phyloP scores from a whole-genome alignment of 805 yeast species.

The Tetrapisispora iriomotensis region DNA sequence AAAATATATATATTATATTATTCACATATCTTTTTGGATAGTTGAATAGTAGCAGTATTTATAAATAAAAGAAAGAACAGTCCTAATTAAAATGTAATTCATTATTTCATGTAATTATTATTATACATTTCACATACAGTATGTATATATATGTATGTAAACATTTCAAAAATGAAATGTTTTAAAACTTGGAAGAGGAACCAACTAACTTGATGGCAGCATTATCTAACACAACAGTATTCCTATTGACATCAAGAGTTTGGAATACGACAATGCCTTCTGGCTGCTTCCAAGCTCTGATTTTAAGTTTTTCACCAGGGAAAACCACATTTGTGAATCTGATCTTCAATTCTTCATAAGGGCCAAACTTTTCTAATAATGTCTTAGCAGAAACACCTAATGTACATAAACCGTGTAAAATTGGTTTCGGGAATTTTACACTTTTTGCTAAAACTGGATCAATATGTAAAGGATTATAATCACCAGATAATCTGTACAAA shows the following conservation, averaged over 20 bases:
- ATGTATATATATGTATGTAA: neutral
- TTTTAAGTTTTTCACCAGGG: constrained; percentile 84
- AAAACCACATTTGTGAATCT: constrained; percentile 86
- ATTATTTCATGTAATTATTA: too few relatives aligned
- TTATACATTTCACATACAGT: neutral
- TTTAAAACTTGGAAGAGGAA: constrained; percentile 25
- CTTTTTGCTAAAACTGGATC: constrained; percentile 86
- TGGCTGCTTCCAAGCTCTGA: constrained; percentile 77
- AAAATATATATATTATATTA: too few relatives aligned
- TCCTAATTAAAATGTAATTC: too few relatives aligned
- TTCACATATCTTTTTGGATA: too few relatives aligned
- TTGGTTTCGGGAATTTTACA: constrained; percentile 78
- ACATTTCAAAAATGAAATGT: too few relatives aligned
- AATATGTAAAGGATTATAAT: constrained; percentile 89
- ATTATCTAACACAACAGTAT: constrained; percentile 67
- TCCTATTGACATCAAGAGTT: constrained; percentile 70
- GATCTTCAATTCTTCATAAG: constrained; percentile 73
- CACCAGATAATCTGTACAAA: constrained; percentile 84
- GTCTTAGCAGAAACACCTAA: constrained; percentile 76
- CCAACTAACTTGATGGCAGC: constrained; percentile 65
- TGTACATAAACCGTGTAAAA: constrained; percentile 84
- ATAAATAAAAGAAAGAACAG: too few relatives aligned
- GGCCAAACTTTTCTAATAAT: constrained; percentile 71
- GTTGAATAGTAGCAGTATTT: too few relatives aligned
- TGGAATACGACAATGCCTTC: constrained; percentile 62